These are phyloP conservation scores for Trichopus zeylanicus DNA, from an alignment of 116 monocot genomes.

Conservation along the genomic window DNA sequence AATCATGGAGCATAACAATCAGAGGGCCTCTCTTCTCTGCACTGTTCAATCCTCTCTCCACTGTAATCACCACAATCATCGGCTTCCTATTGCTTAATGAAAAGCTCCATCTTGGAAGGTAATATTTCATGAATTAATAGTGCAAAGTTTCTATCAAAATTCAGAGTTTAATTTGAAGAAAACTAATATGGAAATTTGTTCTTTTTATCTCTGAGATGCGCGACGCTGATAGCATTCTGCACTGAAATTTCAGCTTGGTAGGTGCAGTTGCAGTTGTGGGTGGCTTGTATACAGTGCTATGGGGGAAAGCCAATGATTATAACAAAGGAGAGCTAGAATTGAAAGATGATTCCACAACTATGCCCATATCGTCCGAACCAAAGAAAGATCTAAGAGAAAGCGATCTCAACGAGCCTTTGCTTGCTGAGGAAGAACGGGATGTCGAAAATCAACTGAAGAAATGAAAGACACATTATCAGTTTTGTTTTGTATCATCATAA, in stretches of 20 bases:
- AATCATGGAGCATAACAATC: conserved; percentile 26
- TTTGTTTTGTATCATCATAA: no score
- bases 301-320: conserved; percentile 24
- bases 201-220: not conserved
- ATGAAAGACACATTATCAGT: no score
- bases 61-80: conserved; percentile 18
- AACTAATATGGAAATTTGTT: no score
- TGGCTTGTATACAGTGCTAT: conserved; percentile 25
- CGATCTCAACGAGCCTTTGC: conserved; percentile 1
- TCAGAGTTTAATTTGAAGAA: no score
- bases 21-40: conserved; percentile 34
- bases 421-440: not conserved
- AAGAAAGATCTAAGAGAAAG: not conserved
- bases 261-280: conserved; percentile 14
- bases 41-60: conserved; percentile 27
- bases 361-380: not conserved
- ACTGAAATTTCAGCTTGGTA: conserved; percentile 15
- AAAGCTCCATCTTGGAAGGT: conserved; percentile 28
- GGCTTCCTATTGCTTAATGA: conserved; percentile 17
- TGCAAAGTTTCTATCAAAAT: no score
- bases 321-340: not conserved
- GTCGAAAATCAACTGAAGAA: not conserved
- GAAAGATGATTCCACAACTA: conserved; percentile 1
- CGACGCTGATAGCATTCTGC: not conserved
- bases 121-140: not conserved